These are phyloP conservation scores for Rhizophagus clarus DNA, from an alignment of 192 early-diverging fungal species.

Conservation along the genomic window DNA sequence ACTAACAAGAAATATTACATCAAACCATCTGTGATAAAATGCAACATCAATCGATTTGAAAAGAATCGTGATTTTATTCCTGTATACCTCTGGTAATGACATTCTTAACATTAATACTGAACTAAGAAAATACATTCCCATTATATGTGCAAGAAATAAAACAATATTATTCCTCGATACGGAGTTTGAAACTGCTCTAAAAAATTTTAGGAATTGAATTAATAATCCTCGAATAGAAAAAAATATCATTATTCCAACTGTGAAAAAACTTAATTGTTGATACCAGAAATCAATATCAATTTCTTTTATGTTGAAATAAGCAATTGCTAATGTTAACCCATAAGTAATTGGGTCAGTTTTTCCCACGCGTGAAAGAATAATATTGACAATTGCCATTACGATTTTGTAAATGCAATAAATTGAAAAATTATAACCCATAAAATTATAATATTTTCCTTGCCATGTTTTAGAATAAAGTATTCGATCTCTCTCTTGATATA, in stretches of 20 bases:
- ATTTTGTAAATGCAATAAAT: conserved; percentile 91
- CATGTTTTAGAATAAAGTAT: conserved; percentile 65
- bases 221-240: conserved; percentile 88
- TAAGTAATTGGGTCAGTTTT: conserved; percentile 84
- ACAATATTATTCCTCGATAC: conserved; percentile 77
- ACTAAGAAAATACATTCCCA: conserved; percentile 93
- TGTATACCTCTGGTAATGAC: conserved; percentile 25
- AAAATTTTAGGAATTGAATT: conserved; percentile 78
- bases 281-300: conserved; percentile 86
- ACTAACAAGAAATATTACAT: conserved; percentile 87
- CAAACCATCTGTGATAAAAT: conserved; percentile 95
- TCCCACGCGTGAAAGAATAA: conserved; percentile 73
- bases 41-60: conserved; percentile 83
- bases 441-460: conserved; percentile 77
- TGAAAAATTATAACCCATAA: conserved; percentile 85
- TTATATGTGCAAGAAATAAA: conserved; percentile 80
- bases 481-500: conserved; percentile 72
- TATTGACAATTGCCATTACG: conserved; percentile 77
- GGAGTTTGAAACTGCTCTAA: conserved; percentile 67
- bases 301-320: conserved; percentile 56
- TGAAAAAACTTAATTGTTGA: conserved; percentile 89
- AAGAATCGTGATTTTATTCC: conserved; percentile 76
- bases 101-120: conserved; percentile 92
- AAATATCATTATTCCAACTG: conserved; percentile 90
- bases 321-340: conserved; percentile 70